Evolutionary conservation across 1,139 yeast genomes (phyloP), one percentile per base, ranked within the genome.

Genomic region (Lodderomyces parapsilosis): DNA sequence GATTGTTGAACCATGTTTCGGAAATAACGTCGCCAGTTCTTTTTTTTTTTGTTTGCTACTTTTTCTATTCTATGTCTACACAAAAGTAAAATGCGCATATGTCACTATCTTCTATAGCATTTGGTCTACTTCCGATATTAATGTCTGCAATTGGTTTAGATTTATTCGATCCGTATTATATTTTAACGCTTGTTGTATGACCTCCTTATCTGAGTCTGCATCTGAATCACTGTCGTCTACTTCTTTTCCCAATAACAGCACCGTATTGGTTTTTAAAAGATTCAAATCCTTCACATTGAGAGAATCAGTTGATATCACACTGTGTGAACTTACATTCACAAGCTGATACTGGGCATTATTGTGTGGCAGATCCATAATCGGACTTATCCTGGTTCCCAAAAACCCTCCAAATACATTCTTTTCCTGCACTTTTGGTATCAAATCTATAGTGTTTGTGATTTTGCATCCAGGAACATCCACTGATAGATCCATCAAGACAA

Each of bases 401-500:
- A 30, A 15, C 10, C 33, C 33, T 14, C 33, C 33, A 30, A 30
- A 30, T 6, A 30, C 33, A 6, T 5, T 14, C 15, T 23, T 36
- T 24, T 24, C 27, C 10, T 4, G 19, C 11, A 13, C 20, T 23
- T 27, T 23, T 20, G 22, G 36, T 1, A 57, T 52, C 22, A 62
- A 39, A 3, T 46, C 41, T 4, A 68, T 52, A 0, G 76, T 69
- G 0, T 74, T 67, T 0, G 77, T 66, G n/a, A 72, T 48, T 9
- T 67, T 54, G 7, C 63, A 68, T 1, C 58, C 50, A 0, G 78
- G 78, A 38, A 73, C 64, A 1, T 46, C 43, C 43, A 63, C 61
- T 10, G 49, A 48, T 5, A 52, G 48, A 44, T 73, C 78, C 2
- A 73, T 66, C 7, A 68, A 52, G 1, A 72, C 76, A 27, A 69